Evolutionary conservation across 1,284 basidiomycete species (phyloP), one percentile per base, ranked within the genome.

Genomic region (Naganishia albida): DNA sequence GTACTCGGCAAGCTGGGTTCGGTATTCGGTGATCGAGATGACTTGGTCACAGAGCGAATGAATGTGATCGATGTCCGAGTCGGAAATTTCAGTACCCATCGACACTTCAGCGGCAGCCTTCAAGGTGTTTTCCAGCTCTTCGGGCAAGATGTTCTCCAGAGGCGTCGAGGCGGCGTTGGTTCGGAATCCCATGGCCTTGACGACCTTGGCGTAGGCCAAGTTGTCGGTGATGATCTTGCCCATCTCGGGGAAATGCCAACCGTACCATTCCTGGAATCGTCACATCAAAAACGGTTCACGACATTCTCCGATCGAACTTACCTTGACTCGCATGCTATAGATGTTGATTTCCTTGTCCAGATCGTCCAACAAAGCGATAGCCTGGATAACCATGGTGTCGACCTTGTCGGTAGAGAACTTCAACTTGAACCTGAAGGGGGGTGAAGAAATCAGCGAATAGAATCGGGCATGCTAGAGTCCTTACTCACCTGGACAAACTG

Each of bases 161-260:
- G 91, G 88, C 62, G 91, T 96, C 43, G 86, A 83, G 20, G 85
- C 83, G 49, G 91, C 91, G 79, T 95, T 96, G 71, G 95, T 96
- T 71, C 95, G 90, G 85, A 95, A 92, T 87, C 88, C 93, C 91
- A 96, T 93, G 43, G 83, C 80, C 70, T 87, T 88, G 73, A 96
- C 86, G 66, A 90, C 87, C 80, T 93, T 95, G 67, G 96, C 93
- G 78, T 98, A 99, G 26, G 94, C 93, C 64, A 95, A 82, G 81
- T 96, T 99, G 83, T 99, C 95, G 70, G 88, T 87, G 72, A 98
- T 90, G 78, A 99, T 97, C 83, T 98, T 98, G 72, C 89, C 91
- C 89, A 99, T 92, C 81, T 99, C 95, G 12, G 95, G 95, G 85
- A 98, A 98, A 83, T 99, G 95, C 95, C 95, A 99, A 26, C 95